phyloP scores from a whole-genome alignment of 2,329 filamentous ascomycete species.

The Aaosphaeria arxii region DNA sequence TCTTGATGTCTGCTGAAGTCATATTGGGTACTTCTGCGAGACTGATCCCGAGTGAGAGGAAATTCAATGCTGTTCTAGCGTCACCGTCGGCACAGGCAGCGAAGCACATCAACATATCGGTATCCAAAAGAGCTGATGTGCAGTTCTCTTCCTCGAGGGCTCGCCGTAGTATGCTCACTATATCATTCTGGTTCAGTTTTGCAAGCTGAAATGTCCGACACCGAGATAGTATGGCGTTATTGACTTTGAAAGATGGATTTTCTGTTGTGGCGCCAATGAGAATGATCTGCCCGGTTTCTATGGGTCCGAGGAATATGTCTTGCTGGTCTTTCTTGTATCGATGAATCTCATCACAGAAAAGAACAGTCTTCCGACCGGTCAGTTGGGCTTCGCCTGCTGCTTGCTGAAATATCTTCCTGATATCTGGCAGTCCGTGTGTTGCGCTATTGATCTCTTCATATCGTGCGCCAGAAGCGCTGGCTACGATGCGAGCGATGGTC shows the following conservation, averaged over 20 bases:
- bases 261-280: slow-evolving; percentile 95
- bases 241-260: slow-evolving; percentile 92
- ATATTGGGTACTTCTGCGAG: slow-evolving; percentile 63
- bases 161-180: slow-evolving; percentile 71
- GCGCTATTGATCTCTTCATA: slow-evolving; percentile 98
- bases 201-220: slow-evolving; percentile 87
- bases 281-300: slow-evolving; percentile 86
- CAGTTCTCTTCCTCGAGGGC: slow-evolving; percentile 62
- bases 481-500: slow-evolving; percentile 88
- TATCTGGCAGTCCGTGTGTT: slow-evolving; percentile 80
- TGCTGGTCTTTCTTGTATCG: slow-evolving; percentile 89
- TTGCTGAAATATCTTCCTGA: slow-evolving; percentile 87
- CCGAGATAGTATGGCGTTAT: slow-evolving; percentile 79
- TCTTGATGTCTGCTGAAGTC: slow-evolving; percentile 75
- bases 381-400: slow-evolving; percentile 75
- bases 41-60: slow-evolving; percentile 84
- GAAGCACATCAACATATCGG: slow-evolving; percentile 76
- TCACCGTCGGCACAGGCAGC: slow-evolving; percentile 88
- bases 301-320: slow-evolving; percentile 88
- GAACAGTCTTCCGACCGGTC: slow-evolving; percentile 86
- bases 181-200: slow-evolving; percentile 69
- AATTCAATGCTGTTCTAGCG: slow-evolving; percentile 86
- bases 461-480: slow-evolving; percentile 73
- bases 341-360: slow-evolving; percentile 98
- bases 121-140: slow-evolving; percentile 64